Conservation (phyloP, 805 yeast genomes). For the Ogataea degrootiae region DNA sequence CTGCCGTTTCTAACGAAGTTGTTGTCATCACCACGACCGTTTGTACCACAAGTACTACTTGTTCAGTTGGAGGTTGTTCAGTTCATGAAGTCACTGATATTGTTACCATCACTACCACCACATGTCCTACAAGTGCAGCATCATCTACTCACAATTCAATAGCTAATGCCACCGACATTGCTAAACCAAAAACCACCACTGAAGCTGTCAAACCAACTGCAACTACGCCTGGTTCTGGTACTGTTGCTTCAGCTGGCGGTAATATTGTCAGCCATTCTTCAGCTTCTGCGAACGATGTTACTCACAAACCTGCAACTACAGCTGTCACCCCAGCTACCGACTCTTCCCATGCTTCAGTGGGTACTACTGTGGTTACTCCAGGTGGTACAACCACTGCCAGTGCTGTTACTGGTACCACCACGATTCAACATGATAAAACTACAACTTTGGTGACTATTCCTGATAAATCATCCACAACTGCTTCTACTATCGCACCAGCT, state of each 20-base stretch:
- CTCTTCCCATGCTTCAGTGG: too few relatives aligned
- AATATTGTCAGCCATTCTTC: too few relatives aligned
- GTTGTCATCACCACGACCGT: neutral
- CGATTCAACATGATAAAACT: too few relatives aligned
- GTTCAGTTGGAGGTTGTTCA: neutral
- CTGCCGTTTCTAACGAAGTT: neutral
- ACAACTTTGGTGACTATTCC: neutral
- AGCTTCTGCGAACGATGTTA: too few relatives aligned
- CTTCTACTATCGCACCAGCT: neutral
- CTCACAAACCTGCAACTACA: too few relatives aligned
- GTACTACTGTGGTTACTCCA: neutral
- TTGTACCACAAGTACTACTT: neutral
- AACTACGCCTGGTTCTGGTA: too few relatives aligned
- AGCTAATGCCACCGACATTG: too few relatives aligned
- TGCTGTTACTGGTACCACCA: neutral
- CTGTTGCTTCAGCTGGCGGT: too few relatives aligned
- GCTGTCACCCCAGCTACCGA: too few relatives aligned
- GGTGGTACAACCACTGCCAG: neutral
- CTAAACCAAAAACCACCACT: too few relatives aligned
- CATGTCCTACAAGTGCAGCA: neutral
- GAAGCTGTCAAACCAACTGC: too few relatives aligned
- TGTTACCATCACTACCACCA: neutral
- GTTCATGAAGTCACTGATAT: neutral
- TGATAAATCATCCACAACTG: neutral
- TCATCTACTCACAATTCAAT: too few relatives aligned